phyloP scores from a whole-genome alignment of 2,329 filamentous ascomycete species.

The Exophiala oligosperma region DNA sequence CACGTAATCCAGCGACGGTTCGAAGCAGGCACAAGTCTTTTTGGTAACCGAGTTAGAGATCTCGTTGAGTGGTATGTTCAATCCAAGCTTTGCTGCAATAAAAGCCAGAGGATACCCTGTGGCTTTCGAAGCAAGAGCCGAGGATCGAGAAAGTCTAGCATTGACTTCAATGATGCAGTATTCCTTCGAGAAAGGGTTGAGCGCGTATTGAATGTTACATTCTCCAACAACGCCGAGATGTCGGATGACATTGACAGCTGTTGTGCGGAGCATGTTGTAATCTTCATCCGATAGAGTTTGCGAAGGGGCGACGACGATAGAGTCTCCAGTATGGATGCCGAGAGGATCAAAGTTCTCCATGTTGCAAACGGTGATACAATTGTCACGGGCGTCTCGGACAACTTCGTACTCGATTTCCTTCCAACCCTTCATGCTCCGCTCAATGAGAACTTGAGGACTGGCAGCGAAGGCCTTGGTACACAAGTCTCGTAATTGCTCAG shows the following conservation, averaged over 20 bases:
- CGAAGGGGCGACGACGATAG: conserved; percentile 94
- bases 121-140: conserved; percentile 92
- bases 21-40: conserved; percentile 94
- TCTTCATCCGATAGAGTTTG: conserved; percentile 97
- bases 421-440: conserved; percentile 99
- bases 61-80: conserved; percentile 92
- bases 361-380: conserved; percentile 99
- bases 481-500: conserved; percentile 77
- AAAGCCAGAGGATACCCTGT: conserved; percentile 96
- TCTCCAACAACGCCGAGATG: conserved; percentile 97
- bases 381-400: conserved; percentile 90
- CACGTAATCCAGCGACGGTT: conserved; percentile 95
- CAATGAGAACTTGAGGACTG: conserved; percentile 93
- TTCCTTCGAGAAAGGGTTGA: conserved; percentile 92
- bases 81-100: conserved; percentile 92
- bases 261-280: conserved; percentile 98
- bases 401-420: conserved; percentile 99
- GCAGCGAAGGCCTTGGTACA: conserved; percentile 94
- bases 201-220: conserved; percentile 97
- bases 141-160: conserved; percentile 90
- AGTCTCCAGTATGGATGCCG: conserved; percentile 96
- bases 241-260: conserved; percentile 93
- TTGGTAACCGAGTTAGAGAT: conserved; percentile 96
- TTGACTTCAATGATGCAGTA: conserved; percentile 99
- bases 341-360: conserved; percentile 99